phyloP scores from a whole-genome alignment of 1,284 basidiomycete species.

The Microbotryum saponariae region DNA sequence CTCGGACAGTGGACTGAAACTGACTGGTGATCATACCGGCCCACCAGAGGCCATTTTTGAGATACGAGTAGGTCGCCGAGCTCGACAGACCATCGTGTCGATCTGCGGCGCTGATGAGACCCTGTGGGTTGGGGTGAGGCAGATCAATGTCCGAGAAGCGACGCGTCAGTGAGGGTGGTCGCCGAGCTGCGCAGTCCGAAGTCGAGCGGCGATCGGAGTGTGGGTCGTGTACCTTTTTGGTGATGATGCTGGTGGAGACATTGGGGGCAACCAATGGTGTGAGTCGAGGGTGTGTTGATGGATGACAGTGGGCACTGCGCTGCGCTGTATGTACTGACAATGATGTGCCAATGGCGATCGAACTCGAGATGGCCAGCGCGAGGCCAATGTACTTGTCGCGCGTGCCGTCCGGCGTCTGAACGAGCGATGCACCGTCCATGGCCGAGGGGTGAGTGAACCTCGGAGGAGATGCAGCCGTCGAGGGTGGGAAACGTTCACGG shows the following conservation, averaged over 20 bases:
- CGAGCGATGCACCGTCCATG: too few relatives aligned
- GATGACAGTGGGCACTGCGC: too few relatives aligned
- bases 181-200: too few relatives aligned
- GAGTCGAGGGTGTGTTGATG: too few relatives aligned
- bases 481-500: too few relatives aligned
- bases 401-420: background rate
- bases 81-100: conserved; percentile 52
- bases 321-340: conserved; percentile 43
- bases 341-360: conserved; percentile 79
- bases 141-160: too few relatives aligned
- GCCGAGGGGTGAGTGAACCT: too few relatives aligned
- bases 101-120: conserved; percentile 30
- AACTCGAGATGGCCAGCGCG: conserved; percentile 69
- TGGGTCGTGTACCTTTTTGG: conserved; percentile 67
- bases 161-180: too few relatives aligned
- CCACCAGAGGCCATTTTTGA: conserved; percentile 97
- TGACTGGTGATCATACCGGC: conserved; percentile 85
- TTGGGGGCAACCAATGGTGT: too few relatives aligned
- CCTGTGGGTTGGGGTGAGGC: conserved; percentile 12
- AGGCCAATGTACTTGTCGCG: conserved; percentile 57
- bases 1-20: conserved; percentile 41
- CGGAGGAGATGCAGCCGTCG: too few relatives aligned
- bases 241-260: conserved; percentile 77
- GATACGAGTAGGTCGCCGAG: conserved; percentile 67
- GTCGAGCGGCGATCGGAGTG: too few relatives aligned